Conservation (phyloP, 108 stramenopile genomes). For the Chaetoceros tenuissimus region DNA sequence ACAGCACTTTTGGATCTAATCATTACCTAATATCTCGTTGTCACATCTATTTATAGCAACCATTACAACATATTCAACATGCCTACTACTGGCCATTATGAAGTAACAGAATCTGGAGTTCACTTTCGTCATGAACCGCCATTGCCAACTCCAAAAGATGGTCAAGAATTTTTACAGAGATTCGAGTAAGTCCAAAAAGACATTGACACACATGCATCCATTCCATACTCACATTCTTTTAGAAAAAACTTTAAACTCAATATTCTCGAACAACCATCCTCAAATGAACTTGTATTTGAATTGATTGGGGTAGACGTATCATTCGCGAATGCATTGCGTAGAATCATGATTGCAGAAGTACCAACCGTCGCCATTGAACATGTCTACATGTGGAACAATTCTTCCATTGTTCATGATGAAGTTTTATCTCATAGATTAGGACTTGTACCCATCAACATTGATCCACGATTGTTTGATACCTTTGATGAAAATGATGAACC, state of each 20-base stretch:
- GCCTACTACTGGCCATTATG: conserved; percentile 56
- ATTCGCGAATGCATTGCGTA: conserved; percentile 91
- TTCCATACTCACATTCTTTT: not conserved
- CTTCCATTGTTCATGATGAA: conserved; percentile 89
- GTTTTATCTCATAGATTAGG: conserved; percentile 92
- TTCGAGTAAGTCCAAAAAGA: conserved; percentile 27
- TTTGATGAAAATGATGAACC: conserved; percentile 49
- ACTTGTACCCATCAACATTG: conserved; percentile 80
- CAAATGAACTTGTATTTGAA: conserved; percentile 77
- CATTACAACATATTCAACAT: too few relatives aligned
- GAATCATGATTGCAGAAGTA: conserved; percentile 91
- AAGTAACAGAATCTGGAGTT: conserved; percentile 57
- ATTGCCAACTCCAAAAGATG: conserved; percentile 33
- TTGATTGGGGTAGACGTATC: conserved; percentile 85
- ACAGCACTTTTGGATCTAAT: too few relatives aligned
- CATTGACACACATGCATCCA: not conserved
- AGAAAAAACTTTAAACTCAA: conserved; percentile 37
- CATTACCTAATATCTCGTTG: too few relatives aligned
- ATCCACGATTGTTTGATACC: conserved; percentile 64
- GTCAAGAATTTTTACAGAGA: conserved; percentile 44
- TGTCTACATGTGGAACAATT: conserved; percentile 91
- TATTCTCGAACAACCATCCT: conserved; percentile 48
- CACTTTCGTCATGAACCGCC: conserved; percentile 42
- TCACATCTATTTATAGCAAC: too few relatives aligned
- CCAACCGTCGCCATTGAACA: conserved; percentile 92